Conservation (phyloP, 2,329 filamentous ascomycete genomes). For the Pleurostoma richardsiae region DNA sequence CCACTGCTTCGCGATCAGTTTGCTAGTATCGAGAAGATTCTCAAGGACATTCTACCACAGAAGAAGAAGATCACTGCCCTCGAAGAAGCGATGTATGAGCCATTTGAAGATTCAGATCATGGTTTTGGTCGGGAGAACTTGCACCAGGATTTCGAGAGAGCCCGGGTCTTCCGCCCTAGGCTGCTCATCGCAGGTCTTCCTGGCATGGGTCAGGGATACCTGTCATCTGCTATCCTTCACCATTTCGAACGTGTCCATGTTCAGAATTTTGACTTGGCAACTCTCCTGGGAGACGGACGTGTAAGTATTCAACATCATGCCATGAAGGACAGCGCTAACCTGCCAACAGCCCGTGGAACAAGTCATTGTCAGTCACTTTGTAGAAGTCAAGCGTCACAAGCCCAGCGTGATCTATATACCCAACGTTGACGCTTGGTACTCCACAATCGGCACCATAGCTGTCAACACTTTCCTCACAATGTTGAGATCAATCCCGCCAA, state of each 20-base stretch:
- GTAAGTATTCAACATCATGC: constrained; percentile 35
- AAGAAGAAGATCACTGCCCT: constrained; percentile 84
- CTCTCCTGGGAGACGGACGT: constrained; percentile 77
- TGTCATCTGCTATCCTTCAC: constrained; percentile 79
- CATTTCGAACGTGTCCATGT: constrained; percentile 92
- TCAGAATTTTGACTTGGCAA: constrained; percentile 88
- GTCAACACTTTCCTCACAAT: constrained; percentile 81
- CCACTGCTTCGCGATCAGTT: constrained; percentile 75
- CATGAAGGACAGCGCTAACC: constrained; percentile 16
- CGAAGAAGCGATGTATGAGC: constrained; percentile 89
- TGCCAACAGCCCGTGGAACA: constrained; percentile 65
- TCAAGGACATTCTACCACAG: constrained; percentile 75
- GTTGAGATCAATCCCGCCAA: constrained; percentile 77
- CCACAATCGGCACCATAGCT: constrained; percentile 54
- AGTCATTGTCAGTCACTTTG: constrained; percentile 83
- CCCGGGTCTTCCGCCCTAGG: constrained; percentile 82
- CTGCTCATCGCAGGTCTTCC: constrained; percentile 75
- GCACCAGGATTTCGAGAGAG: constrained; percentile 75
- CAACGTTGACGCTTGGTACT: constrained; percentile 83
- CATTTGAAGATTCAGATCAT: constrained; percentile 73
- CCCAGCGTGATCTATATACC: constrained; percentile 95
- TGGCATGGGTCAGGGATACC: constrained; percentile 92
- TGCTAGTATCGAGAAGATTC: constrained; percentile 57
- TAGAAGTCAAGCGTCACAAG: constrained; percentile 89
- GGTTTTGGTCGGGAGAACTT: constrained; percentile 81